A percentile compares a stretch with the other conserved stretches of the same genome.
phyloP scores from a whole-genome alignment of 148 eudicot species.

The Gaultheria prostrata region DNA sequence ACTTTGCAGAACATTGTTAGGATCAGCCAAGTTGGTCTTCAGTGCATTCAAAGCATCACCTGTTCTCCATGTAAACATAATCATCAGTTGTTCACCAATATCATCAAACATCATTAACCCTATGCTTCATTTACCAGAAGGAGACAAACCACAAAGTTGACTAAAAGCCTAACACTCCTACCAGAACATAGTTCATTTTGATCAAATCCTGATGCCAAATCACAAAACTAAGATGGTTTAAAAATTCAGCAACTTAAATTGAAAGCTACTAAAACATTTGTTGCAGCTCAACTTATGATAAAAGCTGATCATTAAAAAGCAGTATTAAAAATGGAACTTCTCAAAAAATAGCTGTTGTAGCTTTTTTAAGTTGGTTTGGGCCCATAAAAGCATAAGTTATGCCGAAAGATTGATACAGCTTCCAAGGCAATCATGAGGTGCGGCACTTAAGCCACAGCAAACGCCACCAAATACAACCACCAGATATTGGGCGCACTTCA shows the following conservation, averaged over 20 bases:
- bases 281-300: not conserved
- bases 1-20: slow-evolving; percentile 68
- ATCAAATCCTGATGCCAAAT: slow-evolving; percentile 3
- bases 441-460: not conserved
- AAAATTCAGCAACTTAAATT: not conserved
- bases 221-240: not conserved
- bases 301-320: not conserved
- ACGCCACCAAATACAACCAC: not conserved
- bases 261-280: not conserved
- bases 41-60: slow-evolving; percentile 80
- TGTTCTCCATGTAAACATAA: slow-evolving; percentile 28
- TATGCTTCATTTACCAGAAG: not conserved
- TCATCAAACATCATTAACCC: slow-evolving; percentile 11
- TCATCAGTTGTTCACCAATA: slow-evolving; percentile 19
- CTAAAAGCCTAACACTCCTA: not conserved
- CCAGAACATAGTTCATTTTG: not conserved
- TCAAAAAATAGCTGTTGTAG: not conserved
- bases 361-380: not conserved
- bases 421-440: not conserved
- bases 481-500: not conserved
- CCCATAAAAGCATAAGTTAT: not conserved
- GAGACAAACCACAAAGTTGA: not conserved
- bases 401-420: not conserved
- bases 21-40: slow-evolving; percentile 58
- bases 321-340: not conserved